Conservation (phyloP, 371 early-diverging fungal species). For the Mucor circinelloides region DNA sequence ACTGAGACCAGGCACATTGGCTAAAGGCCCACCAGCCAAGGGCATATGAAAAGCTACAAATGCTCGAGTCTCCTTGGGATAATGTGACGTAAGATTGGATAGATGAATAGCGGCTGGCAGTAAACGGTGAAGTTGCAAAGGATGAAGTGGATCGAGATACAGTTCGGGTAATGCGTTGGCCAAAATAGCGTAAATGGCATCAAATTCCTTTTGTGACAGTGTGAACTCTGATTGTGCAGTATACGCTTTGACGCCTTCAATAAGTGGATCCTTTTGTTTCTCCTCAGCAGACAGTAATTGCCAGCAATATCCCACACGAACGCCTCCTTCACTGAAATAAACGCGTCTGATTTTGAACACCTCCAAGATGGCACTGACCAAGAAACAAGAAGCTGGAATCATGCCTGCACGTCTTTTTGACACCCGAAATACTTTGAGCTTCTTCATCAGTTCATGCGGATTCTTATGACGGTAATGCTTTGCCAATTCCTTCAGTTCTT, state of each 20-base stretch:
- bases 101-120: constrained; percentile 57
- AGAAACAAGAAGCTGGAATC: constrained; percentile 64
- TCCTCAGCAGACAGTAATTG: constrained; percentile 43
- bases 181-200: constrained; percentile 40
- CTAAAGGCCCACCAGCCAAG: constrained; percentile 59
- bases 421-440: constrained; percentile 54
- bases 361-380: constrained; percentile 56
- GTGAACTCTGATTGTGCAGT: constrained; percentile 32
- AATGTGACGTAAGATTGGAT: constrained; percentile 56
- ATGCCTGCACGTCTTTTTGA: constrained; percentile 62
- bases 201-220: constrained; percentile 29
- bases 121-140: constrained; percentile 51
- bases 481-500: constrained; percentile 42
- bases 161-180: constrained; percentile 32
- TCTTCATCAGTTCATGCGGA: constrained; percentile 36
- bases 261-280: constrained; percentile 56
- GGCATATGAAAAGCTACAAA: constrained; percentile 63
- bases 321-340: constrained; percentile 67
- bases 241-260: constrained; percentile 54
- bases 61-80: constrained; percentile 65
- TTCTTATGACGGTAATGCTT: constrained; percentile 30
- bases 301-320: constrained; percentile 64
- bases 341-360: constrained; percentile 50
- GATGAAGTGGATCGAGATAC: constrained; percentile 36
- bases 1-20: constrained; percentile 60